Conservation (phyloP, 441 rosid species). For the Pelargonium fulgidum region DNA sequence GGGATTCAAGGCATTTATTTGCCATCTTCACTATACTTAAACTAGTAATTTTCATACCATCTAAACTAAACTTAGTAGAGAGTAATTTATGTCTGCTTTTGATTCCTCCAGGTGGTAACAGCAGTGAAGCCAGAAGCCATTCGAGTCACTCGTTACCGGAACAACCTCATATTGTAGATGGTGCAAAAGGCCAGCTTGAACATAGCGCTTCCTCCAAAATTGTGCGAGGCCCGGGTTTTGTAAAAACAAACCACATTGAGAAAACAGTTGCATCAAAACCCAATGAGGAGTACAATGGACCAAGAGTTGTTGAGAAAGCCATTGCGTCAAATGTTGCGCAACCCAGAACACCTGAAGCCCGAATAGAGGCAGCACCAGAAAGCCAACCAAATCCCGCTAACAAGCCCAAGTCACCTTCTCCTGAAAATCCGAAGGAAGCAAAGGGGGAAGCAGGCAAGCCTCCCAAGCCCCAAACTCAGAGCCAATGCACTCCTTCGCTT, state of each 20-base stretch:
- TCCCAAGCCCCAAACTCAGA: constrained; percentile 31
- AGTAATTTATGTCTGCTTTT: background rate
- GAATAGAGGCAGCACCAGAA: constrained; percentile 14
- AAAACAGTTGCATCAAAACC: background rate
- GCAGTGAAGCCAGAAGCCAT: constrained; percentile 27
- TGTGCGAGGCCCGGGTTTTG: background rate
- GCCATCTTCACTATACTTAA: too few species aligned
- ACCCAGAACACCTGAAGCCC: constrained; percentile 1
- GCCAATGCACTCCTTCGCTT: constrained; percentile 23
- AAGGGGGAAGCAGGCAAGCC: constrained; percentile 26
- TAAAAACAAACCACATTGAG: background rate
- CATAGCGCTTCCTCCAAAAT: constrained; percentile 19
- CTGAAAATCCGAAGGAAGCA: constrained; percentile 9
- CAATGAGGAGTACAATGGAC: background rate
- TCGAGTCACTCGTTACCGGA: constrained; percentile 23
- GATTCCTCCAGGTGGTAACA: constrained; percentile 37
- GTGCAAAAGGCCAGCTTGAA: constrained; percentile 18
- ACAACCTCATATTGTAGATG: constrained; percentile 16
- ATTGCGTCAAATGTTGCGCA: constrained; percentile 10
- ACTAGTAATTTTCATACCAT: too few species aligned
- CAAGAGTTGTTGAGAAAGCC: constrained; percentile 10
- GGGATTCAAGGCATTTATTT: too few species aligned
- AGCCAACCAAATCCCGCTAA: background rate
- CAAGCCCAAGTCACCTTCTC: constrained; percentile 2
- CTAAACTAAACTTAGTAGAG: background rate